Evolutionary conservation across 495 filamentous ascomycete genomes (phyloP), one percentile per base, ranked within the genome.

Genomic region (Podospora pseudopauciseta): DNA sequence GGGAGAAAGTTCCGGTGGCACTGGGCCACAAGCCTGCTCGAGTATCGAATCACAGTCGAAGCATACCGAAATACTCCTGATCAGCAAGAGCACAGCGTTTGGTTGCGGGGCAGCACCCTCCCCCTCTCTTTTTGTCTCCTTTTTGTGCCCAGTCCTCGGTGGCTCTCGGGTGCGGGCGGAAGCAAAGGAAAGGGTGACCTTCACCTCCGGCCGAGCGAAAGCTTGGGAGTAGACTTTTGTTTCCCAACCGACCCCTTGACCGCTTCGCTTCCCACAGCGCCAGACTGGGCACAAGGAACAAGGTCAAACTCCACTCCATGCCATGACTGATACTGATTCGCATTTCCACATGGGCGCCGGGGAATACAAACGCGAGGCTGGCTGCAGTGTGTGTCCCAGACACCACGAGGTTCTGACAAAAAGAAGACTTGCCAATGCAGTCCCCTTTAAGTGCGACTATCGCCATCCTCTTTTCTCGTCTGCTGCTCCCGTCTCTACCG

Each of bases 321-420:
- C 23, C 64, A 32, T 53, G 39, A 49, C 39, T 49, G 39, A 49
- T 49, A 49, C 39, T 65, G 70, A 72, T 44, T 49, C 61, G 64
- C 60, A 59, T 65, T 49, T 49, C 67, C 69, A 74, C 70, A 73
- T 73, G 74, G 54, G 61, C 67, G 61, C 54, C 65, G 69, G 71
- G 69, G 70, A 66, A 69, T 72, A 77, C 75, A 77, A 77, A 76
- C 75, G 69, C 69, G 63, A 73, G 67, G 63, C n/a, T 53, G 53
- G 66, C 70, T 74, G 72, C 74, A 69, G 71, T 63, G 65, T 60
- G 63, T 74, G 71, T 76, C 64, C 75, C 64, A 74, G 72, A 75
- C 75, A 74, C 75, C 72, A 73, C 74, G 74, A 73, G 70, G 67
- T 44, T 63, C 23, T 66, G 28, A 61, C 54, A 60, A 58, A 58